Percentiles rank a stretch among this genome's conserved stretches.
Conservation (phyloP, 192 early-diverging fungal species). For the Rhizophlyctis rosea region DNA sequence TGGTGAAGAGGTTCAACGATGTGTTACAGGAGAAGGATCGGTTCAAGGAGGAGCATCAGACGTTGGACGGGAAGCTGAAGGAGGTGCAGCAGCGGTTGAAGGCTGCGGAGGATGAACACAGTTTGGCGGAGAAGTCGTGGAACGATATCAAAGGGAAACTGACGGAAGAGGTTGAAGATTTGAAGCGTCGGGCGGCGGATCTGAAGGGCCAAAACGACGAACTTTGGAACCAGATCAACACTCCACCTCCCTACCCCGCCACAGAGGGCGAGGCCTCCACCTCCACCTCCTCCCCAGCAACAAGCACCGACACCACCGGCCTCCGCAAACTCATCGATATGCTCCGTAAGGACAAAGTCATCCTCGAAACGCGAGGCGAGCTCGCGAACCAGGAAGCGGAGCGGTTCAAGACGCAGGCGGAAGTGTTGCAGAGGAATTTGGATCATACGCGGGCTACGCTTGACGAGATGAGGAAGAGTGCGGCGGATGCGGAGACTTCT, state of each 20-base stretch:
- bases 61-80: slow-evolving; percentile 23
- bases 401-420: slow-evolving; percentile 60
- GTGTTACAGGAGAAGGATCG: slow-evolving; percentile 45
- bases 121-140: slow-evolving; percentile 42
- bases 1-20: slow-evolving; percentile 61
- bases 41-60: slow-evolving; percentile 35
- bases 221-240: slow-evolving; percentile 54
- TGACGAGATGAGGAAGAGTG: slow-evolving; percentile 42
- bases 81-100: slow-evolving; percentile 11
- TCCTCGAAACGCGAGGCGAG: slow-evolving; percentile 64
- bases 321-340: slow-evolving; percentile 60
- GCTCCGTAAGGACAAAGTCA: slow-evolving; percentile 72
- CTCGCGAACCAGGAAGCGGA: slow-evolving; percentile 63
- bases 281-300: background rate
- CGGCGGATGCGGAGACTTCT: slow-evolving; percentile 44
- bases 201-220: slow-evolving; percentile 67
- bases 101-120: slow-evolving; percentile 45
- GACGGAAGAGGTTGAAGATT: slow-evolving; percentile 38
- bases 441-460: slow-evolving; percentile 65
- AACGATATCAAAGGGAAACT: slow-evolving; percentile 42
- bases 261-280: too few species aligned
- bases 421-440: slow-evolving; percentile 61
- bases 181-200: slow-evolving; percentile 50
- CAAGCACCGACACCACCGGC: background rate
- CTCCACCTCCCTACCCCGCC: background rate